Evolutionary conservation across 2,329 filamentous ascomycete species (phyloP).

Genomic region (Calonectria pseudoreteaudii): DNA sequence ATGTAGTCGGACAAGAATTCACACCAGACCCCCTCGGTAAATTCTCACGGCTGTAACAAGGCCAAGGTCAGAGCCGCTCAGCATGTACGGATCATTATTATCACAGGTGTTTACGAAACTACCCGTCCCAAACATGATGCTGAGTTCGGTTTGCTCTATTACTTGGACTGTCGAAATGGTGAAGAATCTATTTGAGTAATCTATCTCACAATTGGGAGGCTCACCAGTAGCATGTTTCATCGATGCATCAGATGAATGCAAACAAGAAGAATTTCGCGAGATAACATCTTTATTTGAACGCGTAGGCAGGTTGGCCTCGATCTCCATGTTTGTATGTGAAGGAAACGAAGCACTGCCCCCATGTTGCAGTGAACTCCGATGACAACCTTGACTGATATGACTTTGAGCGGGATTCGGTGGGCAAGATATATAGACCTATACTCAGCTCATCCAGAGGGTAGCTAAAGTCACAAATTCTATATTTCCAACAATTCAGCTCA

Average conservation of each 20-base stretch:
- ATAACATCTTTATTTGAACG: not conserved
- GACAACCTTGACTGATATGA: not conserved
- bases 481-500: not conserved
- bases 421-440: not conserved
- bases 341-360: constrained; percentile 59
- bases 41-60: not conserved
- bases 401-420: not conserved
- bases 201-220: not conserved
- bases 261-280: not conserved
- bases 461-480: not conserved
- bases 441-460: not conserved
- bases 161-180: not conserved
- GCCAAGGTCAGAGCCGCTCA: no score
- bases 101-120: constrained; percentile 27
- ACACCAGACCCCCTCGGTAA: not conserved
- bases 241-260: not conserved
- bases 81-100: no score
- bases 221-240: not conserved
- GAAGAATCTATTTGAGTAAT: not conserved
- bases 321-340: not conserved
- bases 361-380: constrained; percentile 46
- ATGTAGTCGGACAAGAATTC: not conserved
- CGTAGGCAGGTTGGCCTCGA: not conserved
- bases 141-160: constrained; percentile 36
- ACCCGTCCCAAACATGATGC: constrained; percentile 48